Percentiles rank a stretch among this genome's conserved stretches.
phyloP scores from a whole-genome alignment of 1,139 yeast genomes.

The Hyphopichia buzzinii region DNA sequence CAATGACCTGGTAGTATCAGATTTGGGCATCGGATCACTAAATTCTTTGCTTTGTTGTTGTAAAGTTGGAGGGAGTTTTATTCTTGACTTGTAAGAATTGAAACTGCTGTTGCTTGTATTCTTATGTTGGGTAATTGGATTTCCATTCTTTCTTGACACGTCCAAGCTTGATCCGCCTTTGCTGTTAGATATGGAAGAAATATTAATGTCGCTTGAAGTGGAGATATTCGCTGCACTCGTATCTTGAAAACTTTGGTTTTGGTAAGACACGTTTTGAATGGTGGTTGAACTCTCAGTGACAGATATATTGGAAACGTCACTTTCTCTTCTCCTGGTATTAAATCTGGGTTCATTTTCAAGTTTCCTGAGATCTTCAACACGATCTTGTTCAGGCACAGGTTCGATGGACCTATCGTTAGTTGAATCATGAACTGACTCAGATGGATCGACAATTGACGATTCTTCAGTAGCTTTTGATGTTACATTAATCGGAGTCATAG shows the following conservation, averaged over 20 bases:
- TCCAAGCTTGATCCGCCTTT: not conserved
- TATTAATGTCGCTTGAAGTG: not conserved
- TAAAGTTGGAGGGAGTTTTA: constrained; percentile 29
- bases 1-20: not conserved
- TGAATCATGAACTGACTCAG: not conserved
- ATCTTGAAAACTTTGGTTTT: not conserved
- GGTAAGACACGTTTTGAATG: not conserved
- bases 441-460: not conserved
- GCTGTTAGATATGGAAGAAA: not conserved
- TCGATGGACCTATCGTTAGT: not conserved
- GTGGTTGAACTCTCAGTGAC: not conserved
- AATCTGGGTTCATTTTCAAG: not conserved
- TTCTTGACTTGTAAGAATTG: constrained; percentile 31
- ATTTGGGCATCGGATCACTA: not conserved
- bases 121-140: constrained; percentile 7
- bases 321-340: not conserved
- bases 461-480: not conserved
- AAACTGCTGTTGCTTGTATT: constrained; percentile 28
- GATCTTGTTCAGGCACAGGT: constrained; percentile 2
- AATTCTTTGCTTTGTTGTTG: constrained; percentile 9
- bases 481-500: not conserved
- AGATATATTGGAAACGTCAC: not conserved
- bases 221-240: not conserved
- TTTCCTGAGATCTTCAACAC: not conserved
- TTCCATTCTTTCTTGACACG: not conserved